Conservation (phyloP, 129 eudicot genomes). For the Arctium minus region DNA sequence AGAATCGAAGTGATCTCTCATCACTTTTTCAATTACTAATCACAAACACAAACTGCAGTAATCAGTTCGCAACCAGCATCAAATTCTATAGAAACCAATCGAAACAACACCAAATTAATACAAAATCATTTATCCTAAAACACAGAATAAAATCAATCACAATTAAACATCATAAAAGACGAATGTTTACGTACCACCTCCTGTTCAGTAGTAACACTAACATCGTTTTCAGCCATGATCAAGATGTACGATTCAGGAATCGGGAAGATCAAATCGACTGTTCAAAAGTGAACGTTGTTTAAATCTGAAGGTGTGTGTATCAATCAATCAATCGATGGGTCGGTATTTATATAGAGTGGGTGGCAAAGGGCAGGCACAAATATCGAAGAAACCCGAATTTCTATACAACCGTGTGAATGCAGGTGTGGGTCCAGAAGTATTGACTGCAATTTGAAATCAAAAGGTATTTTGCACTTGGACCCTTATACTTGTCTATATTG, state of each 20-base stretch:
- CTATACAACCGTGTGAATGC: constrained; percentile 4
- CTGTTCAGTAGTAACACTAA: constrained; percentile 13
- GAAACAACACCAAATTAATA: background rate
- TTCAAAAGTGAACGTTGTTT: background rate
- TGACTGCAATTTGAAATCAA: background rate
- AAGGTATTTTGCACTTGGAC: background rate
- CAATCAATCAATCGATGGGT: background rate
- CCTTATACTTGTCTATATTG: background rate
- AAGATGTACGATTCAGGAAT: background rate
- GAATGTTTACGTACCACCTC: constrained; percentile 10
- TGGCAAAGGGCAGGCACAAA: background rate
- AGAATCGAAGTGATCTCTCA: background rate
- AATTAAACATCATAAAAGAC: constrained; percentile 11
- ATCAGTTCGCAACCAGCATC: background rate
- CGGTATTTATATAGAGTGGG: background rate
- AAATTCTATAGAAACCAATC: background rate
- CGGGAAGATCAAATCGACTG: background rate
- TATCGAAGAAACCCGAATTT: background rate
- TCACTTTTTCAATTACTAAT: background rate
- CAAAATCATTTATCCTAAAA: background rate
- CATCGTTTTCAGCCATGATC: constrained; percentile 28
- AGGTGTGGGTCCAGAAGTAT: background rate
- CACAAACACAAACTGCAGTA: background rate
- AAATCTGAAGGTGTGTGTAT: background rate
- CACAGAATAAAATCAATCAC: background rate